Percentiles rank a stretch among this genome's conserved stretches.
Evolutionary conservation across 2,329 filamentous ascomycete genomes (phyloP).

Genomic region (Ceratocystis harringtonii): DNA sequence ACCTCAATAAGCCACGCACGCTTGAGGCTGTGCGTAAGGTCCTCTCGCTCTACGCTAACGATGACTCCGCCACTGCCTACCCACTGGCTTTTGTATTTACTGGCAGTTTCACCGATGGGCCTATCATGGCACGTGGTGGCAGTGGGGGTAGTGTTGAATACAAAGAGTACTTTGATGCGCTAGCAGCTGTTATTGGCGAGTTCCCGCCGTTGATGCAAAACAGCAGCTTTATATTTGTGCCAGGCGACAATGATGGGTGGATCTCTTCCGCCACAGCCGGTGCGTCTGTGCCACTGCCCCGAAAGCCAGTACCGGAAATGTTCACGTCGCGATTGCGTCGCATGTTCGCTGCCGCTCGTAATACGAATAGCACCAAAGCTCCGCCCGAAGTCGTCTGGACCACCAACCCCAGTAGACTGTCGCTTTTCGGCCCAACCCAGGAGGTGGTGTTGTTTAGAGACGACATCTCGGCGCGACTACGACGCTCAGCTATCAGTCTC

Average conservation of each 20-base stretch:
- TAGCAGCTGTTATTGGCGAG: slow-evolving; percentile 69
- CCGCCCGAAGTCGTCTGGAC: slow-evolving; percentile 72
- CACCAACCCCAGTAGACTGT: slow-evolving; percentile 68
- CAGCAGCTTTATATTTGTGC: slow-evolving; percentile 81
- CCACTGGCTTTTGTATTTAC: slow-evolving; percentile 71
- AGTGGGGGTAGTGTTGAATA: slow-evolving; percentile 74
- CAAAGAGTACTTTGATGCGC: slow-evolving; percentile 85
- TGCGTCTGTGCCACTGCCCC: slow-evolving; percentile 52
- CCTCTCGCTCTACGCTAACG: slow-evolving; percentile 54
- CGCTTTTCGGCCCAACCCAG: slow-evolving; percentile 72
- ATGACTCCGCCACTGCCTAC: slow-evolving; percentile 44
- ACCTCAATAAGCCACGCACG: slow-evolving; percentile 70
- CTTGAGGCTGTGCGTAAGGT: slow-evolving; percentile 69
- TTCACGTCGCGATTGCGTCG: slow-evolving; percentile 80
- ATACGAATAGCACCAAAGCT: slow-evolving; percentile 35
- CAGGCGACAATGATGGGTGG: slow-evolving; percentile 97
- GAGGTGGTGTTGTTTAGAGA: slow-evolving; percentile 82
- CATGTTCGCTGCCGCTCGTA: slow-evolving; percentile 63
- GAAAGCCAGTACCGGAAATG: slow-evolving; percentile 62
- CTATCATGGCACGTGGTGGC: slow-evolving; percentile 51
- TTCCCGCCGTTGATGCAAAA: slow-evolving; percentile 66
- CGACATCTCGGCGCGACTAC: slow-evolving; percentile 64
- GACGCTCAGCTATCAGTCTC: slow-evolving; percentile 61
- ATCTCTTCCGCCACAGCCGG: slow-evolving; percentile 69
- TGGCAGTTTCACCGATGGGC: slow-evolving; percentile 63